Conservation (phyloP, 179 eudicot species). For the Beta macrorhiza region DNA sequence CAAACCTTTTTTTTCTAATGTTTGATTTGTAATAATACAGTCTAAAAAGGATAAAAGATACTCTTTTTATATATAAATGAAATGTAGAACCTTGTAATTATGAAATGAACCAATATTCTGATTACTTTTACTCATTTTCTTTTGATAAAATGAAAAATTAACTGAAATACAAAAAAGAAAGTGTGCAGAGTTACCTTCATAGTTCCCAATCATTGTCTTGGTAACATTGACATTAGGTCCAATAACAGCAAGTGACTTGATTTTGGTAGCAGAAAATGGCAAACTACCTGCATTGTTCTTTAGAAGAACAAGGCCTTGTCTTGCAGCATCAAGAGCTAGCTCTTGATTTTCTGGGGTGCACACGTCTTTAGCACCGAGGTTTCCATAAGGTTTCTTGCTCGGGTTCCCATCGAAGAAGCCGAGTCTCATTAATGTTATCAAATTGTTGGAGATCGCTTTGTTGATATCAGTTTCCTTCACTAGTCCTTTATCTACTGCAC, state of each 20-base stretch:
- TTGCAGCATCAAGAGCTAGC: conserved; percentile 76
- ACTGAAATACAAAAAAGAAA: background rate
- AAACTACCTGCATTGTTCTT: conserved; percentile 54
- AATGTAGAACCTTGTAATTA: no score
- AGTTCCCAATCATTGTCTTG: conserved; percentile 84
- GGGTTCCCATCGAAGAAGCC: conserved; percentile 77
- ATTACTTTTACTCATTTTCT: no score
- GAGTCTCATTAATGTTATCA: conserved; percentile 65
- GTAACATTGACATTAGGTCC: conserved; percentile 95
- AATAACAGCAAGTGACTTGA: conserved; percentile 76
- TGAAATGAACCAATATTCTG: no score
- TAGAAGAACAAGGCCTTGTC: conserved; percentile 78
- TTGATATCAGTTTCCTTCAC: conserved; percentile 49
- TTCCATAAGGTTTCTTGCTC: conserved; percentile 41
- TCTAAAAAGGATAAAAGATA: no score
- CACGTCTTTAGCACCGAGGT: conserved; percentile 64
- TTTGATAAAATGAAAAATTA: no score
- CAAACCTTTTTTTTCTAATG: no score
- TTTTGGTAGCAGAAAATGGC: conserved; percentile 58
- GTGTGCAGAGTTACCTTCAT: conserved; percentile 53
- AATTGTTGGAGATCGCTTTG: conserved; percentile 54
- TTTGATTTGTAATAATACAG: no score
- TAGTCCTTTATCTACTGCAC: conserved; percentile 51
- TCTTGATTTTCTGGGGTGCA: conserved; percentile 60
- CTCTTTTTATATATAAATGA: no score